A percentile compares a stretch with the other conserved stretches of the same genome.
These are phyloP conservation scores for Saksenaea oblongispora DNA, from an alignment of 371 early-diverging fungal species.

Conservation along the genomic window DNA sequence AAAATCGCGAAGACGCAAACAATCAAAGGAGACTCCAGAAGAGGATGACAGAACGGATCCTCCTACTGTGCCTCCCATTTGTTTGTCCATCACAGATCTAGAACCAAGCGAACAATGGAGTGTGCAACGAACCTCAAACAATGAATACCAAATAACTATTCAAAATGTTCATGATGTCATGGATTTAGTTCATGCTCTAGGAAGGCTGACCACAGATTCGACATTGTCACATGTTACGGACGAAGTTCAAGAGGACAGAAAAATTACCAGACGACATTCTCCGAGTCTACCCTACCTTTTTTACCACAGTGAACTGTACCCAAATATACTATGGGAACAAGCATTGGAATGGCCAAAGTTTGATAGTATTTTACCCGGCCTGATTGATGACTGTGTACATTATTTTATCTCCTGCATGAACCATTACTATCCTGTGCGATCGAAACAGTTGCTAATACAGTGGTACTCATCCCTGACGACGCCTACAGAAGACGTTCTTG, in stretches of 20 bases:
- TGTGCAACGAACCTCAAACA: slow-evolving; percentile 14
- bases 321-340: slow-evolving; percentile 6
- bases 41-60: not conserved
- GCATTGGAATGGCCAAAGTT: slow-evolving; percentile 20
- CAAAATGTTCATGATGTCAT: slow-evolving; percentile 18
- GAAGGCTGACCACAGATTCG: slow-evolving; percentile 2
- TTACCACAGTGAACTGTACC: slow-evolving; percentile 31
- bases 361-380: slow-evolving; percentile 6
- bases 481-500: slow-evolving; percentile 21
- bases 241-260: not conserved
- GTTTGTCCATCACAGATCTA: slow-evolving; percentile 11
- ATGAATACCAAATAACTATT: slow-evolving; percentile 19
- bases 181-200: slow-evolving; percentile 19
- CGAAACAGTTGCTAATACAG: slow-evolving; percentile 13
- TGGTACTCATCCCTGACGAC: slow-evolving; percentile 24
- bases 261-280: not conserved
- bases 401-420: slow-evolving; percentile 31
- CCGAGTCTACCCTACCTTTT: slow-evolving; percentile 20
- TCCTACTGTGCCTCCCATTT: not conserved
- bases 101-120: slow-evolving; percentile 19
- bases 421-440: slow-evolving; percentile 33
- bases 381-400: slow-evolving; percentile 26
- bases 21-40: not conserved
- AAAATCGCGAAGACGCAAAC: slow-evolving; percentile 14
- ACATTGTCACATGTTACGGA: not conserved